Evolutionary conservation across 257 asterid genomes (phyloP), one percentile per base, ranked within the genome.

Genomic region (Ajuga chamaepitys): DNA sequence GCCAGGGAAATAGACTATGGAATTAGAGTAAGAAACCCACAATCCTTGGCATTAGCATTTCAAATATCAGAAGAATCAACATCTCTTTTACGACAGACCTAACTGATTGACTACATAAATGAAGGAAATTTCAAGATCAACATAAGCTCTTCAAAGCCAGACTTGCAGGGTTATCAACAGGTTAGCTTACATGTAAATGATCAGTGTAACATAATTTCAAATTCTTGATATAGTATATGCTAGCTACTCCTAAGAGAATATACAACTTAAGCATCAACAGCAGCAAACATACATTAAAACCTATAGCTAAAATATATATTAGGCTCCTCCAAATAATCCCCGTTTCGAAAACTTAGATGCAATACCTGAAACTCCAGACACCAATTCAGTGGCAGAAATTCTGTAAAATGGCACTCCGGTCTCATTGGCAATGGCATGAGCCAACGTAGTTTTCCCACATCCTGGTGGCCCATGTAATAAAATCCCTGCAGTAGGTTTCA

Each of bases 391-490:
- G 52, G 99, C 97, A 58, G 95, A 89, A 48, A 87, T 83, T 75
- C 80, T 74, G 77, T 86, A 87, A 75, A 93, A 93, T 16, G 96
- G 89, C 13, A 82, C 84, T 4, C 96, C 81, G 3, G 95, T 74
- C 72, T 93, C 99, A 70, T 93, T 93, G 41, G 99, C 99, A 78
- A 93, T 87, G 47, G 99, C 99, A 51, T 83, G 91, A 77, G 97
- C 97, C 73, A 93, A 84, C 76, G 64, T 87, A 4, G 98, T 89
- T 75, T 93, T 93, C 68, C 99, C 99, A 79, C 99, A 93, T 0
- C 99, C 99, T 13, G 97, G 99, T 13, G 97, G 99, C 4, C 99
- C 99, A 9, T 89, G 89, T 22, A 93, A 75, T 74, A 93, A 72
- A 59, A 93, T 82, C 57, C 99, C 99, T 11, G 88, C 53, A 68